Evolutionary conservation across 441 rosid genomes (phyloP).

Genomic region (Hura crepitans): DNA sequence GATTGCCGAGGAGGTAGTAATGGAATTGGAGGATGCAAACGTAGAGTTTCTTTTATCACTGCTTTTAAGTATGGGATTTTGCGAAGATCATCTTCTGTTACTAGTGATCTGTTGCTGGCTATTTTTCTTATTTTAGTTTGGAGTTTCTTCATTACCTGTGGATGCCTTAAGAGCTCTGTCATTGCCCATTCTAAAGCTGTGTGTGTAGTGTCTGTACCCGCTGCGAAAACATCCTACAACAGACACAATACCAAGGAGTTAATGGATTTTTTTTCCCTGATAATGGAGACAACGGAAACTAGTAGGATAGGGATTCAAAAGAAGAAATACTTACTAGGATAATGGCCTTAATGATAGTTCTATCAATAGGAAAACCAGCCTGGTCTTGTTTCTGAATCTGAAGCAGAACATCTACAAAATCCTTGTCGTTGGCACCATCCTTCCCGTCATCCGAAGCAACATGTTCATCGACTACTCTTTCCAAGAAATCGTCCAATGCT

Average conservation of each 20-base stretch:
- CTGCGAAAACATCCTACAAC: conserved; percentile 36
- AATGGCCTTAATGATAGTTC: conserved; percentile 10
- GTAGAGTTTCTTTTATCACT: conserved; percentile 45
- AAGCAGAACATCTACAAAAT: conserved; percentile 39
- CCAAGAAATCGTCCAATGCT: conserved; percentile 40
- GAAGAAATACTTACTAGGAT: neutral
- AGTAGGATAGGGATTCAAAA: neutral
- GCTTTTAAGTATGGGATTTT: conserved; percentile 35
- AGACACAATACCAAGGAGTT: too few species aligned
- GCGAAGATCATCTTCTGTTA: conserved; percentile 26
- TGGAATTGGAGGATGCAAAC: conserved; percentile 46
- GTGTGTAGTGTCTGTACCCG: conserved; percentile 42
- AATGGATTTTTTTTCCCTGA: neutral
- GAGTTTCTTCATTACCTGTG: conserved; percentile 31
- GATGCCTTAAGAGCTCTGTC: conserved; percentile 39
- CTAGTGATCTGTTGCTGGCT: conserved; percentile 18
- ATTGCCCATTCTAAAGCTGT: conserved; percentile 41
- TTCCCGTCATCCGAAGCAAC: neutral
- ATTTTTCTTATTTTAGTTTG: conserved; percentile 28
- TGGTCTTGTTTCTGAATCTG: conserved; percentile 26
- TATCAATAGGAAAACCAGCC: conserved; percentile 22
- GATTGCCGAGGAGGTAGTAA: conserved; percentile 38
- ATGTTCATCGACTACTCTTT: conserved; percentile 35
- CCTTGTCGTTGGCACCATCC: conserved; percentile 1
- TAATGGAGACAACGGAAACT: too few species aligned